These are phyloP conservation scores for Leucogyrophana mollusca DNA, from an alignment of 768 basidiomycete species.

Conservation along the genomic window DNA sequence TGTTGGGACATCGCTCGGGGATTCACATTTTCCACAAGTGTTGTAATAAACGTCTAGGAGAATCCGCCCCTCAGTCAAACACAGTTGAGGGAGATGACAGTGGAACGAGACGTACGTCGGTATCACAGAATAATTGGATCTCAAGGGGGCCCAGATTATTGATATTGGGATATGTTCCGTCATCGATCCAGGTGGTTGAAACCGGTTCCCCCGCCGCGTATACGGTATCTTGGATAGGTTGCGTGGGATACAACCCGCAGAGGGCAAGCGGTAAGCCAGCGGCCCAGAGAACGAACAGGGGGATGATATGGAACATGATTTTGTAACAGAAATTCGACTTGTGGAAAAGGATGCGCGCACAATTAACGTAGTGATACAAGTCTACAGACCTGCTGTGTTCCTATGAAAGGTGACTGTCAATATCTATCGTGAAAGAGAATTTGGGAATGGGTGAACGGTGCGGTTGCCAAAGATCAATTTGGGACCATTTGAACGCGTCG, in stretches of 20 bases:
- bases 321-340: background rate
- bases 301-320: constrained; percentile 5
- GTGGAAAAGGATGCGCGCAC: background rate
- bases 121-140: constrained; percentile 46
- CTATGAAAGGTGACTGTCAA: background rate
- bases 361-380: background rate
- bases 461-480: too few species aligned
- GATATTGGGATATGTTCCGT: constrained; percentile 39
- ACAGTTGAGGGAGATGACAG: too few species aligned
- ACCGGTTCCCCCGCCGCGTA: constrained; percentile 43
- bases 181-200: constrained; percentile 51
- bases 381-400: constrained; percentile 28
- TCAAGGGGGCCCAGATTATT: constrained; percentile 39
- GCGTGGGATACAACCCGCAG: constrained; percentile 49
- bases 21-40: constrained; percentile 43
- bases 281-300: constrained; percentile 1
- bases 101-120: constrained; percentile 40
- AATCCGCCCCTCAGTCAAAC: background rate
- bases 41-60: constrained; percentile 38
- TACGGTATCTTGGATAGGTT: constrained; percentile 45
- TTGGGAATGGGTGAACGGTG: background rate
- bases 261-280: constrained; percentile 12
- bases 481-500: too few species aligned
- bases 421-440: too few species aligned
- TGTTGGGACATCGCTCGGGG: constrained; percentile 23